These are phyloP conservation scores for Candida berthetii DNA, from an alignment of 805 yeast species.

Conservation along the genomic window DNA sequence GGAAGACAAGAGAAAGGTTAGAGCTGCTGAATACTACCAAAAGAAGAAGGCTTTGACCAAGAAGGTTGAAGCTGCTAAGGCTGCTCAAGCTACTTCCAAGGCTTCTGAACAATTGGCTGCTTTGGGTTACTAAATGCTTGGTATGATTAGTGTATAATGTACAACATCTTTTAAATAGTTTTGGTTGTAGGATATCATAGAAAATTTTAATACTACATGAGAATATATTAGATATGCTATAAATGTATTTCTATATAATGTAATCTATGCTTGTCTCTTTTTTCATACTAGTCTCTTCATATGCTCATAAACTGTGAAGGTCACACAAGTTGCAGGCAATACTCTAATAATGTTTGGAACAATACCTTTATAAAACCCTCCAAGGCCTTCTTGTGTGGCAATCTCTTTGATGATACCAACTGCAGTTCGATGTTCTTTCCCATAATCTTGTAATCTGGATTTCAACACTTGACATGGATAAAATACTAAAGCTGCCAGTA, in stretches of 20 bases:
- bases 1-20: slow-evolving; percentile 99
- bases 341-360: slow-evolving; percentile 75
- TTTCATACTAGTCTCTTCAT: slow-evolving; percentile 25
- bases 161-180: neutral
- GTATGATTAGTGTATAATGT: slow-evolving; percentile 1
- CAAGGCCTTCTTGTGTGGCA: slow-evolving; percentile 43
- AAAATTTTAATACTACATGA: too few species aligned
- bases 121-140: slow-evolving; percentile 84
- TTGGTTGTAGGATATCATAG: too few species aligned
- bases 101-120: slow-evolving; percentile 92
- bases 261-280: neutral
- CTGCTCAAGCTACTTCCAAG: slow-evolving; percentile 84
- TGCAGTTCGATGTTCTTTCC: slow-evolving; percentile 11
- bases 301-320: slow-evolving; percentile 80
- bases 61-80: slow-evolving; percentile 84
- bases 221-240: too few species aligned
- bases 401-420: slow-evolving; percentile 31
- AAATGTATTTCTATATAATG: neutral
- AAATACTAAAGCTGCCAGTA: slow-evolving; percentile 56
- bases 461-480: slow-evolving; percentile 85
- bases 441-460: slow-evolving; percentile 61
- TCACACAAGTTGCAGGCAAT: slow-evolving; percentile 88
- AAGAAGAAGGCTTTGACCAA: slow-evolving; percentile 95
- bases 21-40: slow-evolving; percentile 98
- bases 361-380: slow-evolving; percentile 81